These are phyloP conservation scores for Fusarium anthophilum DNA, from an alignment of 2,329 filamentous ascomycete genomes.

Conservation along the genomic window DNA sequence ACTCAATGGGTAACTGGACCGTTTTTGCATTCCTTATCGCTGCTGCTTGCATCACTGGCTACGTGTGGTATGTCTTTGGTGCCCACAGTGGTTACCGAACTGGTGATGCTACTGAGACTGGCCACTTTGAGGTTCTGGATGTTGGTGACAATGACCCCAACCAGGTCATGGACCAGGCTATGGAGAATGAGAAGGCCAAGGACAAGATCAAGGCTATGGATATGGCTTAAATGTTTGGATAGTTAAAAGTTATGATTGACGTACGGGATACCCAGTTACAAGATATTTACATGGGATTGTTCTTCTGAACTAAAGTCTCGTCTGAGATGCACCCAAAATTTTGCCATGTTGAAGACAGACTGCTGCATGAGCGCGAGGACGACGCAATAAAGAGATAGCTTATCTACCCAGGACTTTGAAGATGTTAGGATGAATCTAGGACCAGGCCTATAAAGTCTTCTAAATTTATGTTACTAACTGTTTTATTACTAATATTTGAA, in stretches of 20 bases:
- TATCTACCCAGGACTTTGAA: not conserved
- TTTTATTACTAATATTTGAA: no score
- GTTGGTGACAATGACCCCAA: constrained; percentile 33
- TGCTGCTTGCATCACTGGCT: constrained; percentile 39
- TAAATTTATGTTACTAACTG: not conserved
- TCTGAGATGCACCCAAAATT: not conserved
- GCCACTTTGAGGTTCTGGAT: constrained; percentile 29
- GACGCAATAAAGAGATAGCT: no score
- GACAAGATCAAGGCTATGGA: constrained; percentile 30
- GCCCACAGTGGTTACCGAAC: constrained; percentile 46
- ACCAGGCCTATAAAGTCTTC: rapidly evolving
- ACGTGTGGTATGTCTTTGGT: constrained; percentile 46
- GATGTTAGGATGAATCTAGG: not conserved
- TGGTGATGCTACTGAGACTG: constrained; percentile 27
- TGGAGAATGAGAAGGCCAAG: constrained; percentile 26
- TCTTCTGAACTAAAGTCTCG: not conserved
- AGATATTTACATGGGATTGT: not conserved
- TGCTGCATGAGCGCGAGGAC: not conserved
- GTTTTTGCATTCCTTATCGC: constrained; percentile 45
- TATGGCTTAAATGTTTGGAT: constrained; percentile 6
- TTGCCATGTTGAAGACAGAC: not conserved
- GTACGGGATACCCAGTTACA: not conserved
- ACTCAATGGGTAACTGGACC: constrained; percentile 49
- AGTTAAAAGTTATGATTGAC: not conserved
- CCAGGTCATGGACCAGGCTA: constrained; percentile 26